Base-by-base conservation (phyloP, 2,329 filamentous ascomycete genomes). In the Exophiala sideris region DNA sequence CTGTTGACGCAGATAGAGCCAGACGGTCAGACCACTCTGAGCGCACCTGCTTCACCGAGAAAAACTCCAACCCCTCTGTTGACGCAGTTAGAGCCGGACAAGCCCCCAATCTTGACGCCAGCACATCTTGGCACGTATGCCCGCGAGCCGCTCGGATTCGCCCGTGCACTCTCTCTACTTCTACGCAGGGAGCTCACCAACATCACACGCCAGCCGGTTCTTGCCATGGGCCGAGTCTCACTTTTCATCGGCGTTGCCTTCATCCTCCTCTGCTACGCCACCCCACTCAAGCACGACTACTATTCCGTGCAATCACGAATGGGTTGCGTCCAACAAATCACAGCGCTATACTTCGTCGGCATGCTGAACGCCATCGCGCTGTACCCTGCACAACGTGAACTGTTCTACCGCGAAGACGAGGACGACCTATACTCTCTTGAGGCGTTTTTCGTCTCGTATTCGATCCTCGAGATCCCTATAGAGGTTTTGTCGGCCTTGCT, bases 331-430 rank as follows among this genome's bases (percentile, higher is more conserved):
- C 84, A 89, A 59, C 82, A 91, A 65, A 77, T 90, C 21, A 80
- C 84, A n/a, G 18, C 44, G 29, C 21, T 88, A 24, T 87, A 87
- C 68, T 88, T 88, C 61, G 81, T 88, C 1, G 87, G 87, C 20
- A 89, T 91, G 86, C 76, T 91, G 10, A 86, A 91, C 67, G 91
- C 90, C 64, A 84, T 90, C 2, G 85, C 86, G 2, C 77, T 88
- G 4, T 90, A 90, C 64, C 87, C 87, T 0, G 74, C 74, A 36
- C 87, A 90, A 65, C 78, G 85, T 3, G 86, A 88, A 51, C 86
- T 89, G 0, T 91, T 90, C 67, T 89, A 89, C 65, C 80, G 85
- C 59, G 88, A 91, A 70, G 81, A 88, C 62, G 85, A 86, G 56
- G 88, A 91, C 67, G 79, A 81, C 6, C 83, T 86, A 1, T 91